Conservation (phyloP, 2,329 filamentous ascomycete genomes). For the Diaporthe capsici region DNA sequence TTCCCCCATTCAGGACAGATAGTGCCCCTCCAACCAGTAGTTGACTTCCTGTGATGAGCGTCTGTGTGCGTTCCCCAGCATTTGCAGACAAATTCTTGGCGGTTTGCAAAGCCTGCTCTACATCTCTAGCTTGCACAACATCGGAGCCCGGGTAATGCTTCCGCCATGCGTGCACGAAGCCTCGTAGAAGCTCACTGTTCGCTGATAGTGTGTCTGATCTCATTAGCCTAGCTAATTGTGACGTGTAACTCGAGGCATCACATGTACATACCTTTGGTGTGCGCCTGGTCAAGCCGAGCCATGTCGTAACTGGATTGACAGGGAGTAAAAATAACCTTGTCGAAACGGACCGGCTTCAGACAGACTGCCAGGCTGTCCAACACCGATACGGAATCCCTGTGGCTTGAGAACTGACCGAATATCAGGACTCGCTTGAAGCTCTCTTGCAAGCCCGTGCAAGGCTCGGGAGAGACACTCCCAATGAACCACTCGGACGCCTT, state of each 20-base stretch:
- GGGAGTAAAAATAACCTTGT: not conserved
- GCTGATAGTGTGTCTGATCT: not conserved
- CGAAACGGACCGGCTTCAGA: not conserved
- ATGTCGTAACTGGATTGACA: not conserved
- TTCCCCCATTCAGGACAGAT: not conserved
- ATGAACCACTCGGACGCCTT: not conserved
- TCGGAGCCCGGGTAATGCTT: not conserved
- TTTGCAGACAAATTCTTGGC: not conserved
- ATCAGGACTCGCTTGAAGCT: not conserved
- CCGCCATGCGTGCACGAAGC: not conserved
- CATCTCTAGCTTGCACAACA: not conserved
- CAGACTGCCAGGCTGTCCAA: not conserved
- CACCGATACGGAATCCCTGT: not conserved
- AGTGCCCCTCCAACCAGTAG: not conserved
- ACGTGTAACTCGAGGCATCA: not conserved
- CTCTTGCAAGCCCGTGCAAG: not conserved
- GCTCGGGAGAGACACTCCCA: not conserved
- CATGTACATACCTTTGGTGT: not conserved
- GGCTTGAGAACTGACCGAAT: not conserved
- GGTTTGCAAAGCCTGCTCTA: not conserved
- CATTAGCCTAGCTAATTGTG: not conserved
- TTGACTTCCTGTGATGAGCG: not conserved
- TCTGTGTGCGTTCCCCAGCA: not conserved
- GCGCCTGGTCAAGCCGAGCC: not conserved
- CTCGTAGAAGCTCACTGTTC: not conserved